Evolutionary conservation across 257 asterid species (phyloP), one percentile per base, ranked within the genome.

Genomic region (Perilla frutescens): DNA sequence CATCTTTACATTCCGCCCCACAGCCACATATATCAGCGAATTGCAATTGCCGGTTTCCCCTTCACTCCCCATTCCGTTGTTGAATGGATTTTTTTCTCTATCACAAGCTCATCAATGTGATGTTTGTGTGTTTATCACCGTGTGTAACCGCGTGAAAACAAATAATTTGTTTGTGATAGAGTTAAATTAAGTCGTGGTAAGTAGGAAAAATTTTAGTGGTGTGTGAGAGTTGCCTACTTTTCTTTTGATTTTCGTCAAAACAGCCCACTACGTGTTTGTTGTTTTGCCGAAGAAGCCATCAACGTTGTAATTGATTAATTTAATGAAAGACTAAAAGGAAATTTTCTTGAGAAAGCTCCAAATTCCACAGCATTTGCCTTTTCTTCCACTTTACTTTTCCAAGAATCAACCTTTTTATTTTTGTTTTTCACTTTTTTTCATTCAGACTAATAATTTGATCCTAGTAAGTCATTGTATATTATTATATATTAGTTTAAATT

Each of bases 1-100:
- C 60, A 86, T 88, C 81, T 85, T 82, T 65, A 86, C 81, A 76
- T 93, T 80, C 80, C 85, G 76, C 4, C 97, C 97, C 58, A 90
- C 96, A 4, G 98, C 97, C 15, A 91, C 97, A 77, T 80, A 85
- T 5, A 91, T 47, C 31, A 84, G 79, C 71, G 61, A 64, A 64
- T 70, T 15, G 48, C 60, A 60, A 14, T 70, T 80, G 26, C 71
- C 59, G 20, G 48, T 67, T 57, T 78, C 88, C 71, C 81, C 88
- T 71, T 81, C 96, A 74, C 86, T 82, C 2, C 85, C 82, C 93
- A 85, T 64, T 48, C 63, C 43, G 9, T 51, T 26, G 11, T 66
- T 60, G 41, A 48, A 48, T 3, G 54, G 13, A 20, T 5, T 44
- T 34, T 5, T 44, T 53, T 47, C 63, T 61, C 62, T 3, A 65